These are phyloP conservation scores for Pichia ethanolica DNA, from an alignment of 805 yeast species.

Conservation along the genomic window DNA sequence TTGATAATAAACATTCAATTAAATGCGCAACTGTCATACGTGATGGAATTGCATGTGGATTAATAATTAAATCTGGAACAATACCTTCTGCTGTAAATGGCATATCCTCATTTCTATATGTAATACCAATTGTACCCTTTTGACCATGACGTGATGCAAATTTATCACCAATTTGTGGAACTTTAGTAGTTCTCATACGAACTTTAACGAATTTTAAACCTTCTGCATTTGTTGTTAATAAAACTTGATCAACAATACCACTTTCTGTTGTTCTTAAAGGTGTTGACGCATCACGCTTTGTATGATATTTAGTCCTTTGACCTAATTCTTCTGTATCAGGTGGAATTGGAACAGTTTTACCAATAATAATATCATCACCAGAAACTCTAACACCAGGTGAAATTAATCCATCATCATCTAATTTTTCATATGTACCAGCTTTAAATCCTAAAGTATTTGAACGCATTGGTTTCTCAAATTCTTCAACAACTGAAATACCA, in stretches of 20 bases:
- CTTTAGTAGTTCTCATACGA: constrained; percentile 96
- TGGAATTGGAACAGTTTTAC: constrained; percentile 98
- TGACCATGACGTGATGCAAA: constrained; percentile 99
- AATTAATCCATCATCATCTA: constrained; percentile 96
- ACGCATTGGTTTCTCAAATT: constrained; percentile 94
- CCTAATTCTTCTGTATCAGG: constrained; percentile 98
- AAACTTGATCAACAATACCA: constrained; percentile 97
- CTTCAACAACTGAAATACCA: constrained; percentile 97
- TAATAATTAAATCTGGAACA: constrained; percentile 94
- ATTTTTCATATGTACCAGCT: constrained; percentile 96
- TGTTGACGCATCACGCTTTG: constrained; percentile 97
- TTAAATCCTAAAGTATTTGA: constrained; percentile 91
- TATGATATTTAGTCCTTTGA: constrained; percentile 96
- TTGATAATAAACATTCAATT: constrained; percentile 93
- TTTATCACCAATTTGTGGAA: constrained; percentile 98
- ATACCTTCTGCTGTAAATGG: constrained; percentile 94
- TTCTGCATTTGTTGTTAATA: constrained; percentile 95
- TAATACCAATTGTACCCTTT: constrained; percentile 99
- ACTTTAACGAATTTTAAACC: constrained; percentile 97
- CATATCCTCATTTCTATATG: constrained; percentile 98
- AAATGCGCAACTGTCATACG: constrained; percentile 99
- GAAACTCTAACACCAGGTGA: constrained; percentile 98
- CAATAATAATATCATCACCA: constrained; percentile 97
- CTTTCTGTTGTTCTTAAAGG: constrained; percentile 94
- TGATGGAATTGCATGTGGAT: constrained; percentile 99